Base-by-base conservation (phyloP, 768 basidiomycete genomes). In the Rhizopogon vulgaris region DNA sequence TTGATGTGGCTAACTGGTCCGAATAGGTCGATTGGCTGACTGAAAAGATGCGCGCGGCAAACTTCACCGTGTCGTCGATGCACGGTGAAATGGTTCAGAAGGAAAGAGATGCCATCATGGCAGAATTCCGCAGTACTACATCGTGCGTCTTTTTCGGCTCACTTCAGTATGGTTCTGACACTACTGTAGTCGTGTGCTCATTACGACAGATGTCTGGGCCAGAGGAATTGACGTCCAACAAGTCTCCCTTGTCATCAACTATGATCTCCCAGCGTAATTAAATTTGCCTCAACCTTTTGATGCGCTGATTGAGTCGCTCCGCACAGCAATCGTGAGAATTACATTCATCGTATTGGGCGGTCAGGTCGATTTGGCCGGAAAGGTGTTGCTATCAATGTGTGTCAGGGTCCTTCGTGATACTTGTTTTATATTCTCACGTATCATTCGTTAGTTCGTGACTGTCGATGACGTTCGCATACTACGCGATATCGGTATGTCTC, bases 321-420 rank as follows among this genome's bases (percentile, higher is more conserved):
- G 53, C 36, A 48, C 57, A 93, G 87, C 58, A 93, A 93, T 69
- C 90, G 90, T 78, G 95, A 97, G 81, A 97, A 99, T 71, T 99
- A 99, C 75, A 97, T 99, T 60, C 96, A 99, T 76, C 90, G 96
- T 65, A 98, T 98, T 67, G 96, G 96, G 71, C 93, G 96, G 56
- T 96, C 94, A 53, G 96, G 96, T 66, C 93, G 96, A 53, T 98
- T 98, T 74, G 96, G 96, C 60, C 80, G 96, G 61, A 99, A 99
- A 74, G 96, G 95, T 78, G 96, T 98, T 55, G 96, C 96, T 40
- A 98, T 99, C 74, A 99, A 98, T 72, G 94, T 96, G 64, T 39
- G 86, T 72, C 30, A 32, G 49, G 22, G 52, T 25, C 47, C 37
- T 49, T 17, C 22, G 27, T 53, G 48, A 45, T 45, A 56, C 45